phyloP scores from a whole-genome alignment of 306 rosid species.

The Cucumis sativus region Cucumber_9930_V3 NC_026655.2:8905501-8906000 shows the following conservation, averaged over 20 bases:
- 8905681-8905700: background rate
- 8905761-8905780: background rate
- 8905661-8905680: too few species aligned
- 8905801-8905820: background rate
- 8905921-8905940: background rate
- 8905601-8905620: too few species aligned
- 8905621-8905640: too few species aligned
- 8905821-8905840: background rate
- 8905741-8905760: background rate
- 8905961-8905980: background rate
- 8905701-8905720: too few species aligned
- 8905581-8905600: too few species aligned
- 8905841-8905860: background rate
- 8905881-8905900: background rate
- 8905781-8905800: background rate
- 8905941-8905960: background rate
- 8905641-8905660: too few species aligned
- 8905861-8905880: background rate
- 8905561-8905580: too few species aligned
- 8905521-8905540: too few species aligned
- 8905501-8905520: too few species aligned
- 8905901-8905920: background rate
- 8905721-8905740: too few species aligned
- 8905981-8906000: background rate
- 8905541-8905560: too few species aligned